These are phyloP conservation scores for Tolypocladium guangdongense DNA, from an alignment of 2,329 filamentous ascomycete species.

Conservation along the genomic window DNA sequence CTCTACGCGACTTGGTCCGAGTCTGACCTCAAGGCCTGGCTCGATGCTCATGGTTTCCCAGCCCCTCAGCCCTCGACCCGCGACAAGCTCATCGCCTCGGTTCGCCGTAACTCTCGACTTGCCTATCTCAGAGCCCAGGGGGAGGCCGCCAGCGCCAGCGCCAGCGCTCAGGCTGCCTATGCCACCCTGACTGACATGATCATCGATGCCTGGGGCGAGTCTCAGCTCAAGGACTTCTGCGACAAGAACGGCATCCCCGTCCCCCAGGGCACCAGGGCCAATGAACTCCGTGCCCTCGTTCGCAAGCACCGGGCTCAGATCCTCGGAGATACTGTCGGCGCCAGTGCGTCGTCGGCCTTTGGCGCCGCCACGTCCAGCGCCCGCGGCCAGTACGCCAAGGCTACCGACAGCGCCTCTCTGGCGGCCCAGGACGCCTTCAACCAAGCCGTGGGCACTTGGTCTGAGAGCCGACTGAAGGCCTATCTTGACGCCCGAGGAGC, in stretches of 20 bases:
- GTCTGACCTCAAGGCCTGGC: slow-evolving; percentile 87
- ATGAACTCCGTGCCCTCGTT: slow-evolving; percentile 81
- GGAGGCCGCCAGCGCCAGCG: slow-evolving; percentile 46
- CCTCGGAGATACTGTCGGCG: slow-evolving; percentile 51
- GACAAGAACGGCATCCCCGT: slow-evolving; percentile 82
- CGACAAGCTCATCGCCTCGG: slow-evolving; percentile 77
- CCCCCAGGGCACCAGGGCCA: slow-evolving; percentile 81
- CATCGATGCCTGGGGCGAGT: slow-evolving; percentile 83
- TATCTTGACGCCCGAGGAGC: slow-evolving; percentile 69
- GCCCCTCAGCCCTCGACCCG: slow-evolving; percentile 75
- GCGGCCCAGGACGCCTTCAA: slow-evolving; percentile 59
- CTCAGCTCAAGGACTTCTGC: slow-evolving; percentile 79
- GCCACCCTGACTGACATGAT: slow-evolving; percentile 70
- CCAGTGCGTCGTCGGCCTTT: slow-evolving; percentile 46
- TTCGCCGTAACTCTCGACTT: slow-evolving; percentile 82
- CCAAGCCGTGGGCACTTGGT: slow-evolving; percentile 51
- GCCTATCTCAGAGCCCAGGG: slow-evolving; percentile 60
- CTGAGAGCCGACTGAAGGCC: slow-evolving; percentile 64
- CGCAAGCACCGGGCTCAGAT: slow-evolving; percentile 75
- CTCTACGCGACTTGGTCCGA: slow-evolving; percentile 85
- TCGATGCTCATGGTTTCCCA: slow-evolving; percentile 78
- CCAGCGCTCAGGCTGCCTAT: slow-evolving; percentile 59
- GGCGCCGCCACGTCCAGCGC: slow-evolving; percentile 67
- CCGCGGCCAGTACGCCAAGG: slow-evolving; percentile 65
- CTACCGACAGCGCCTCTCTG: slow-evolving; percentile 56